Percentiles rank a stretch among this genome's conserved stretches.
phyloP scores from a whole-genome alignment of 2,329 filamentous ascomycete genomes.

The Coniella vitis region DNA sequence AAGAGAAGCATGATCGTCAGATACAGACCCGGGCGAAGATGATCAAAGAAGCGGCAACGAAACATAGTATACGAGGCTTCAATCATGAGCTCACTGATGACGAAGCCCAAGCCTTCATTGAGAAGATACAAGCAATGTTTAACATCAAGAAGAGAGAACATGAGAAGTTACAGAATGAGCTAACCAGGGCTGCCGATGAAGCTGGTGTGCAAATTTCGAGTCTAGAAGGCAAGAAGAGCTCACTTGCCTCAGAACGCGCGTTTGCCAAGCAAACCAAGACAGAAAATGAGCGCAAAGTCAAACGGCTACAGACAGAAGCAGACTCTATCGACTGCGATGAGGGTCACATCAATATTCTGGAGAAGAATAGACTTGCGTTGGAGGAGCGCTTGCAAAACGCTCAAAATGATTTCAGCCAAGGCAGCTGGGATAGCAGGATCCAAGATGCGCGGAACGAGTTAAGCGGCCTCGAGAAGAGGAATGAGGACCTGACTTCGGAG shows the following conservation, averaged over 20 bases:
- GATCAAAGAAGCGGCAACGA: constrained; percentile 69
- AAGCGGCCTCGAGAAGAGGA: constrained; percentile 63
- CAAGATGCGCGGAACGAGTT: constrained; percentile 59
- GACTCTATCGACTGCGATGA: constrained; percentile 78
- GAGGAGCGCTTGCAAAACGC: constrained; percentile 54
- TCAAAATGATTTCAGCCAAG: constrained; percentile 54
- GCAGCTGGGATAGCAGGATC: constrained; percentile 66
- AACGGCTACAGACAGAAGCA: constrained; percentile 59
- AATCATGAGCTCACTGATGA: constrained; percentile 70
- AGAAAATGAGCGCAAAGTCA: constrained; percentile 64
- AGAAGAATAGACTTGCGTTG: constrained; percentile 65
- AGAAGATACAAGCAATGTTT: constrained; percentile 66
- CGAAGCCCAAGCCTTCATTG: constrained; percentile 70
- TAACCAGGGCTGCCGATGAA: constrained; percentile 64
- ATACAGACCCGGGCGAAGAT: constrained; percentile 63
- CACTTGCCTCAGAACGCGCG: constrained; percentile 66
- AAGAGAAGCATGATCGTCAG: constrained; percentile 79
- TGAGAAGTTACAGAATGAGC: constrained; percentile 66
- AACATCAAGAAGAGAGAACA: constrained; percentile 74
- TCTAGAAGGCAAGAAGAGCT: constrained; percentile 67
- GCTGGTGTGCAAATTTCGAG: constrained; percentile 67
- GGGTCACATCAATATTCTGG: constrained; percentile 70
- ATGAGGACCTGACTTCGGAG: constrained; percentile 68
- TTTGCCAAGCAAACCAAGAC: constrained; percentile 66
- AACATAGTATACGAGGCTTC: constrained; percentile 76